Evolutionary conservation across 768 basidiomycete species (phyloP).

Genomic region (Agaricus blazei): DNA sequence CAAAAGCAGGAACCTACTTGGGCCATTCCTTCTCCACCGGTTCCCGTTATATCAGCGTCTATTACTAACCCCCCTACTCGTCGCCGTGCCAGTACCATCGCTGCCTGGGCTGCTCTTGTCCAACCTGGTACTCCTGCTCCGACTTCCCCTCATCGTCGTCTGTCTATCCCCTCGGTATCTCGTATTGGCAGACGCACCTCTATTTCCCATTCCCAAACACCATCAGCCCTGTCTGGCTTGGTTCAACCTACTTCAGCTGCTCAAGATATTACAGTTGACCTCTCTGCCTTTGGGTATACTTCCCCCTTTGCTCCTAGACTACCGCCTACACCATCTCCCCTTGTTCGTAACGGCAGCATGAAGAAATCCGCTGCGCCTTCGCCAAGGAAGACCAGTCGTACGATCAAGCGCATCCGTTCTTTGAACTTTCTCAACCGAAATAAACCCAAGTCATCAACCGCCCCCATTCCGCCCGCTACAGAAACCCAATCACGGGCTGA

Average conservation of each 20-base stretch:
- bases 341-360: constrained; percentile 18
- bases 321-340: constrained; percentile 36
- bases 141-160: constrained; percentile 31
- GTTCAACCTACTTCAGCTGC: constrained; percentile 44
- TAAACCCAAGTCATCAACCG: constrained; percentile 5
- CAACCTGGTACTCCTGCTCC: constrained; percentile 65
- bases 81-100: constrained; percentile 44
- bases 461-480: constrained; percentile 16
- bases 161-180: constrained; percentile 20
- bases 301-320: constrained; percentile 58
- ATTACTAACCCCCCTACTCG: constrained; percentile 15
- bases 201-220: constrained; percentile 31
- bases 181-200: constrained; percentile 20
- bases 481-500: constrained; percentile 5
- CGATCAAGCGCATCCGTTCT: constrained; percentile 14
- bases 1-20: constrained; percentile 27
- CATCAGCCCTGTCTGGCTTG: constrained; percentile 42
- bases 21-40: constrained; percentile 24
- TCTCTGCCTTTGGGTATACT: constrained; percentile 60
- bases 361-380: constrained; percentile 7
- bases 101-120: constrained; percentile 60
- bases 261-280: constrained; percentile 46
- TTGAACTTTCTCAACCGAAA: constrained; percentile 9
- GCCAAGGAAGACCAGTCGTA: constrained; percentile 12
- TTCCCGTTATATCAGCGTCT: constrained; percentile 3